Evolutionary conservation across 208 protist genomes (phyloP).

Genomic region (Leishmania amazonensis): DNA sequence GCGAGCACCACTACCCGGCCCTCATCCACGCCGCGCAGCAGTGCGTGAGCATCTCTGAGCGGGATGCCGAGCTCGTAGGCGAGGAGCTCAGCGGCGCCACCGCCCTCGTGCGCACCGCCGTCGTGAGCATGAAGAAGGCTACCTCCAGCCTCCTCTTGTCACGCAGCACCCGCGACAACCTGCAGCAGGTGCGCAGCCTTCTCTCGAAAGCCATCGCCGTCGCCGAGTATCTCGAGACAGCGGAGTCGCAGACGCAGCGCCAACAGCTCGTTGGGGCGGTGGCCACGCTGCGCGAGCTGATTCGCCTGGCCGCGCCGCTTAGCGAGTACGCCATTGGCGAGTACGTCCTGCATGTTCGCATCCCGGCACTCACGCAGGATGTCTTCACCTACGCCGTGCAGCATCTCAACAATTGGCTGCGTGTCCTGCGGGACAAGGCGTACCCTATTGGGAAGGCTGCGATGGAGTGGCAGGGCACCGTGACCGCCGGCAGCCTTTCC

Average conservation of each 20-base stretch:
- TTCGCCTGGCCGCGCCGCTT: constrained; percentile 66
- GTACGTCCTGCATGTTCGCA: constrained; percentile 83
- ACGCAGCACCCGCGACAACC: constrained; percentile 64
- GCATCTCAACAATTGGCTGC: constrained; percentile 84
- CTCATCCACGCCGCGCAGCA: constrained; percentile 86
- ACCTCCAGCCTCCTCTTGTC: constrained; percentile 64
- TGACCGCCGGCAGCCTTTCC: constrained; percentile 48
- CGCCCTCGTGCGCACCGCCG: constrained; percentile 63
- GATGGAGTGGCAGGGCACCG: constrained; percentile 62
- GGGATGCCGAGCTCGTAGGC: constrained; percentile 82
- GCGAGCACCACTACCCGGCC: constrained; percentile 86
- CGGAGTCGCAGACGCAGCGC: constrained; percentile 67
- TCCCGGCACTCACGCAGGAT: constrained; percentile 63
- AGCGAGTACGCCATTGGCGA: constrained; percentile 81
- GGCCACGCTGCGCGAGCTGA: constrained; percentile 69
- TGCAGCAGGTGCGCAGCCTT: constrained; percentile 57
- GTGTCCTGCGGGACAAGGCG: constrained; percentile 68
- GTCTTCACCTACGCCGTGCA: constrained; percentile 77
- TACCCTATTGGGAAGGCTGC: constrained; percentile 64
- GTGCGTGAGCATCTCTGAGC: constrained; percentile 83
- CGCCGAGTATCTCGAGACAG: constrained; percentile 84
- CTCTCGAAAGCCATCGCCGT: constrained; percentile 58
- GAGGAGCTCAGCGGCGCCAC: constrained; percentile 85
- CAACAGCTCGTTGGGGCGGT: constrained; percentile 81
- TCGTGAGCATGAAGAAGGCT: constrained; percentile 79